Evolutionary conservation across 2,329 filamentous ascomycete genomes (phyloP).

Genomic region (Trichoderma arundinaceum): DNA sequence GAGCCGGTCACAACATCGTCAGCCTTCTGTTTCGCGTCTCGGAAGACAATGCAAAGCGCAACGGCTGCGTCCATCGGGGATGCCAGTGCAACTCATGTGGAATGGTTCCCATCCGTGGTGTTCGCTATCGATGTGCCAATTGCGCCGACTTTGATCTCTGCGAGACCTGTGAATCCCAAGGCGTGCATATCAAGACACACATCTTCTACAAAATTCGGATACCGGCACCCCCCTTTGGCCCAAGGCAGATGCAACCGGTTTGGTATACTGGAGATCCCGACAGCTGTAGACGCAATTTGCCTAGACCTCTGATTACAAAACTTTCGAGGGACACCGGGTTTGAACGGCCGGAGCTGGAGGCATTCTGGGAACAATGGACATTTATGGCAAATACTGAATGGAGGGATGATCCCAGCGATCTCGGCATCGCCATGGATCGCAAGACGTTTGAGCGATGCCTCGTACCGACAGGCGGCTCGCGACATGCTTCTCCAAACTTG

Average conservation of each 20-base stretch:
- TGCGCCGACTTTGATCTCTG: slow-evolving; percentile 96
- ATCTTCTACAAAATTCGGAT: slow-evolving; percentile 96
- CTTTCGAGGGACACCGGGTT: slow-evolving; percentile 76
- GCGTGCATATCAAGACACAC: slow-evolving; percentile 84
- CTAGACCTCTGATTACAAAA: slow-evolving; percentile 68
- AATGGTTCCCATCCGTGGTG: slow-evolving; percentile 85
- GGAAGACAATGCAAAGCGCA: slow-evolving; percentile 86
- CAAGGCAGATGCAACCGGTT: slow-evolving; percentile 78
- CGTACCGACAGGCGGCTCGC: slow-evolving; percentile 80
- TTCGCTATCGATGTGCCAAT: slow-evolving; percentile 93
- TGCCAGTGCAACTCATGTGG: slow-evolving; percentile 92
- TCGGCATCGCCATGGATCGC: slow-evolving; percentile 85
- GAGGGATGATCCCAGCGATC: slow-evolving; percentile 76
- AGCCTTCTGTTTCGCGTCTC: slow-evolving; percentile 89
- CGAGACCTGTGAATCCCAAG: slow-evolving; percentile 84
- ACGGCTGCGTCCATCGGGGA: slow-evolving; percentile 89
- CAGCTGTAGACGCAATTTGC: slow-evolving; percentile 70
- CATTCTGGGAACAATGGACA: slow-evolving; percentile 95
- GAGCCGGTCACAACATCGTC: slow-evolving; percentile 78
- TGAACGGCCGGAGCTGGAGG: slow-evolving; percentile 86
- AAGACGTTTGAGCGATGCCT: slow-evolving; percentile 92
- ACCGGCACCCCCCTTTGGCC: slow-evolving; percentile 82
- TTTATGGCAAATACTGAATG: slow-evolving; percentile 89
- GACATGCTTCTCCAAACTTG: slow-evolving; percentile 80
- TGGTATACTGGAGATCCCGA: slow-evolving; percentile 90